Conservation (phyloP, 495 filamentous ascomycete species). For the Daldinia loculata region DNA sequence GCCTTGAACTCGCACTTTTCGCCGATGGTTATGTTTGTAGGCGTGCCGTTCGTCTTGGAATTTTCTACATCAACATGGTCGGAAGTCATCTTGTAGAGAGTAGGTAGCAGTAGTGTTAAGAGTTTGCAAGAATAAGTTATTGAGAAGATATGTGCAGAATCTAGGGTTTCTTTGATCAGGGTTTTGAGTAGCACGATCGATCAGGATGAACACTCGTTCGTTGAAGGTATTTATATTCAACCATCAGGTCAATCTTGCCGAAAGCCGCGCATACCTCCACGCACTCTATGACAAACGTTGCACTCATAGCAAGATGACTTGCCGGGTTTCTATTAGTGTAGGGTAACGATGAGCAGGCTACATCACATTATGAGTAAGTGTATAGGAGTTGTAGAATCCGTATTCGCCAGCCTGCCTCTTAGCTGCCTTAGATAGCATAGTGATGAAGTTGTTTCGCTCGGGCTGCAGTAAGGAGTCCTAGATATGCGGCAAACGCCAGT, state of each 20-base stretch:
- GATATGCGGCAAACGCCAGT: too few species aligned
- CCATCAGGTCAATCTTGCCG: neutral
- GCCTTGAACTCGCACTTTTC: constrained; percentile 43
- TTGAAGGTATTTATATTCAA: neutral
- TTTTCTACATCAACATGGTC: neutral
- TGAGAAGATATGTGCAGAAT: neutral
- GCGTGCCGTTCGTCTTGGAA: constrained; percentile 1
- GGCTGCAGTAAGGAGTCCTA: neutral
- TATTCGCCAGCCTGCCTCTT: neutral
- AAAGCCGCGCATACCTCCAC: neutral
- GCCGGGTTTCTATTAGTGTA: neutral
- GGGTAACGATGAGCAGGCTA: neutral
- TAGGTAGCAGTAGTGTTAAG: neutral
- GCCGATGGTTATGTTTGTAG: neutral
- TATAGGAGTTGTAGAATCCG: neutral
- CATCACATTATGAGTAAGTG: neutral
- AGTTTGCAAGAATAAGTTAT: neutral
- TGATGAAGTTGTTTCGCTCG: neutral
- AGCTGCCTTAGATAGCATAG: neutral
- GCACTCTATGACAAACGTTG: neutral
- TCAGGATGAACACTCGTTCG: neutral
- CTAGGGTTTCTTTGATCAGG: neutral
- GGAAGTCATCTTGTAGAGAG: neutral
- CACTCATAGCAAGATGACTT: neutral
- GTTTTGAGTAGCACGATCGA: neutral